Conservation (phyloP, 495 filamentous ascomycete species). For the Penicillium egyptiacum region DNA sequence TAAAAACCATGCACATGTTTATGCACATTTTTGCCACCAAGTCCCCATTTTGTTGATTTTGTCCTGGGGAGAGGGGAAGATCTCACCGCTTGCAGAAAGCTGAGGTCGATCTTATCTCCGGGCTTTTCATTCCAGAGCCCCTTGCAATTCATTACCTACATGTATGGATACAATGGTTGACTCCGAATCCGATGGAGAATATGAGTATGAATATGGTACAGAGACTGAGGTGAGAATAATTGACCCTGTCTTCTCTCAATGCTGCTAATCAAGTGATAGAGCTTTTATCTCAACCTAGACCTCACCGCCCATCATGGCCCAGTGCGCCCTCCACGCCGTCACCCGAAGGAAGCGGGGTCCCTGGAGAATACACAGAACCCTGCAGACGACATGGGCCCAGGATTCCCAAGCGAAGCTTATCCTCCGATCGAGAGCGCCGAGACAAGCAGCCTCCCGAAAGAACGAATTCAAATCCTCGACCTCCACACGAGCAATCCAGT, state of each 20-base stretch:
- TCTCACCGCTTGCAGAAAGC: conserved; percentile 12
- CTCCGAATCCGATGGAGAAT: conserved; percentile 42
- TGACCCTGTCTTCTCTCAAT: not conserved
- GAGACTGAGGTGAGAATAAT: conserved; percentile 54
- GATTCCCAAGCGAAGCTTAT: conserved; percentile 14
- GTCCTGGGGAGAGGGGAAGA: not conserved
- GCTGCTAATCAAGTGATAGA: conserved; percentile 31
- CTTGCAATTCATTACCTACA: conserved; percentile 5
- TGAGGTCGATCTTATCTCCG: conserved; percentile 16
- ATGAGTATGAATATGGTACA: conserved; percentile 62
- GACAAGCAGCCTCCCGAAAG: conserved; percentile 23
- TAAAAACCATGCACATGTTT: not conserved
- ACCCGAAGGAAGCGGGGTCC: conserved; percentile 22
- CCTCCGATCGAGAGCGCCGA: conserved; percentile 30
- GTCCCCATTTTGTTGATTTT: not conserved
- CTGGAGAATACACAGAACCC: conserved; percentile 8
- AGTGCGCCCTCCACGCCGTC: conserved; percentile 36
- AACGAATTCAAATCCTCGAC: conserved; percentile 74
- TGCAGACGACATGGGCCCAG: conserved; percentile 16
- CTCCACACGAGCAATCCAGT: conserved; percentile 72
- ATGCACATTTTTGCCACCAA: not conserved
- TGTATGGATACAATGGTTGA: conserved; percentile 24
- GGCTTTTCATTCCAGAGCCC: not conserved
- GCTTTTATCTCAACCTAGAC: conserved; percentile 57
- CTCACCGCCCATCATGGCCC: conserved; percentile 47